phyloP scores from a whole-genome alignment of 345 rosid species.

The Arabidopsis arenosa region DNA sequence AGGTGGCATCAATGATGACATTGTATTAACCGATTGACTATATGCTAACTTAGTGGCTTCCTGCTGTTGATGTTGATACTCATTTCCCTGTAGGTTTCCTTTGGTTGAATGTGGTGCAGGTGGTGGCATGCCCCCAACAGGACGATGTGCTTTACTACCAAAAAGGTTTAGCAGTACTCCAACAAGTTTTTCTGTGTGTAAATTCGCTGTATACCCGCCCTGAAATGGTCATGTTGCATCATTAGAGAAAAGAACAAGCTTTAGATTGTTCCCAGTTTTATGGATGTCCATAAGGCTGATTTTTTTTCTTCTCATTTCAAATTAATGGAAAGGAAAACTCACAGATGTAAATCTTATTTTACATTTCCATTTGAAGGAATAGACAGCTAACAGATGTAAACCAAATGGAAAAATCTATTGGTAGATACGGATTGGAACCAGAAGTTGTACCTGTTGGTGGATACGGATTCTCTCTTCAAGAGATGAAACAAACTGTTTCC shows the following conservation, averaged over 20 bases:
- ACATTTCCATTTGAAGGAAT: not conserved
- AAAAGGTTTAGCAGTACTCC: conserved; percentile 66
- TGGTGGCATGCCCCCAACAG: conserved; percentile 76
- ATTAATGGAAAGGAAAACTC: conserved; percentile 11
- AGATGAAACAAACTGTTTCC: conserved; percentile 57
- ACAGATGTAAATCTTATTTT: not conserved
- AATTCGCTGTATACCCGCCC: conserved; percentile 65
- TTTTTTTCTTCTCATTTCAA: not conserved
- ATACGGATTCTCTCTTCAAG: conserved; percentile 76
- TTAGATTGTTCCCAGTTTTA: not conserved
- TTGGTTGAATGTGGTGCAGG: conserved; percentile 55
- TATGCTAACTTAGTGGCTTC: conserved; percentile 48
- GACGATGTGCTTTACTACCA: conserved; percentile 72
- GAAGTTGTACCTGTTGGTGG: conserved; percentile 67
- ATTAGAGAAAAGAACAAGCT: conserved; percentile 4
- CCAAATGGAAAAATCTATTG: not conserved
- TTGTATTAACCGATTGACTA: conserved; percentile 61
- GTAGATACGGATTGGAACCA: not conserved
- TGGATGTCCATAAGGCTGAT: not conserved
- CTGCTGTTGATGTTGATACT: conserved; percentile 49
- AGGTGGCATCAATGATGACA: conserved; percentile 59
- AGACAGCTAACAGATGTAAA: conserved; percentile 19
- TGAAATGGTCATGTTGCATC: conserved; percentile 44
- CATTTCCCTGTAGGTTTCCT: conserved; percentile 47
- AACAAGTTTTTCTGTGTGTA: conserved; percentile 68